Base-by-base conservation (phyloP, 2,329 filamentous ascomycete genomes). In the Capronia epimyces region DNA sequence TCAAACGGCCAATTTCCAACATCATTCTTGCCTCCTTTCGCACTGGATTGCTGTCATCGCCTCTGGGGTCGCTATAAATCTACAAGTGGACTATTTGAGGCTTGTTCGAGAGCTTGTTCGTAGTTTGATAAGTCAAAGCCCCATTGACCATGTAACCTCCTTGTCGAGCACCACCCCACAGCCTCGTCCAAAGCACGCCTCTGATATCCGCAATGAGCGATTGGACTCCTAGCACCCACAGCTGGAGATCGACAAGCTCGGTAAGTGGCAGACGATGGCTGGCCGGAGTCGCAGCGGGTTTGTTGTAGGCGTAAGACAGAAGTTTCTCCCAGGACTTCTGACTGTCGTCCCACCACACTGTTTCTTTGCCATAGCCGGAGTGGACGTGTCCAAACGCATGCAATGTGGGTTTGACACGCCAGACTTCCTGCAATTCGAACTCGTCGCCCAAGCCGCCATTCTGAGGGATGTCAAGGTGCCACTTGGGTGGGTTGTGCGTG, bases 301-400 rank as follows among this genome's bases (percentile, higher is more conserved):
- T 60, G 39, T 62, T 32, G 58, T 32, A 67, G 53, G 43, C 70
- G 59, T 8, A 70, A 66, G 2, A 64, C 64, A 63, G 73, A 20
- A 88, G 74, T n/a, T 74, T 71, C 68, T 91, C 87, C 68, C 88
- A 89, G 1, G 78, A 78, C 25, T 71, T 71, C 67, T 94, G 87
- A 53, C 81, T 79, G 21, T 82, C 78, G 66, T 93, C 87, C 76
- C 86, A 95, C 68, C 81, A 85, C 8, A 86, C 76, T 0, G 81
- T 68, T 62, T 89, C 82, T 37, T 73, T 73, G 13, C 89, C 89
- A 40, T 85, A 79, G 7, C 81, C 86, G 63, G 78, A 85, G 70
- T 95, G 89, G 20, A 90, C 78, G 67, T 95, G 89, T 1, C 89
- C 89, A 65, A 93, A 95, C 42, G 95, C 78, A 67, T 95, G 88